These are phyloP conservation scores for Botrytis tulipae DNA, from an alignment of 2,329 filamentous ascomycete species.

Conservation along the genomic window DNA sequence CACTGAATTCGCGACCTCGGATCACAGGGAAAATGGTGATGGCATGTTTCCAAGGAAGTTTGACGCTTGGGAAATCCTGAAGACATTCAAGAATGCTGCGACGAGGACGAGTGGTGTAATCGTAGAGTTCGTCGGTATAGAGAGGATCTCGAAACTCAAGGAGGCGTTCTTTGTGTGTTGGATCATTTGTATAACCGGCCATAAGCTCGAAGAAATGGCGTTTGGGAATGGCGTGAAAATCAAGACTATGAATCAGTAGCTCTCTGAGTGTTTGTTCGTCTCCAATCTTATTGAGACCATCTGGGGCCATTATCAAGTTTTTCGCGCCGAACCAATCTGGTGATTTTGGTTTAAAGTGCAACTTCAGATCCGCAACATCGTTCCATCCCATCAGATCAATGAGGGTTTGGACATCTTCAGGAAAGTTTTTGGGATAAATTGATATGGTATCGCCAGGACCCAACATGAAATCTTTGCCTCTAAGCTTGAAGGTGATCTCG, in stretches of 20 bases:
- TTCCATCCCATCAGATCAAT: slow-evolving; percentile 79
- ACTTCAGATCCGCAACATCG: slow-evolving; percentile 64
- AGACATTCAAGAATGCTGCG: slow-evolving; percentile 90
- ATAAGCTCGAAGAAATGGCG: slow-evolving; percentile 81
- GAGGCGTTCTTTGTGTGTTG: slow-evolving; percentile 75
- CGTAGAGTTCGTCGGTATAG: slow-evolving; percentile 87
- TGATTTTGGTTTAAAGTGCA: slow-evolving; percentile 51
- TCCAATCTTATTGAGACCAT: slow-evolving; percentile 36
- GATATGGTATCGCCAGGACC: slow-evolving; percentile 75
- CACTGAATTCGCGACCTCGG: slow-evolving; percentile 89
- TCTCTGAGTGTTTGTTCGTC: slow-evolving; percentile 57
- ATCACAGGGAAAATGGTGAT: slow-evolving; percentile 76
- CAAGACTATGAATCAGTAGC: slow-evolving; percentile 78
- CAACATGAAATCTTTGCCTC: slow-evolving; percentile 43
- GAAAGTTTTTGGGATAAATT: slow-evolving; percentile 85
- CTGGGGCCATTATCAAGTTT: slow-evolving; percentile 36
- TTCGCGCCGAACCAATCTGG: slow-evolving; percentile 33
- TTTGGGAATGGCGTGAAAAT: slow-evolving; percentile 85
- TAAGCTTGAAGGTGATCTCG: slow-evolving; percentile 62
- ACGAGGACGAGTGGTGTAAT: slow-evolving; percentile 88
- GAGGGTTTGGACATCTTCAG: slow-evolving; percentile 73
- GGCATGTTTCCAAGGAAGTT: slow-evolving; percentile 72
- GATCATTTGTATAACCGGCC: slow-evolving; percentile 69
- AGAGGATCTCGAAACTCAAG: slow-evolving; percentile 78
- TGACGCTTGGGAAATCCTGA: slow-evolving; percentile 82